A percentile compares a stretch with the other conserved stretches of the same genome.
These are phyloP conservation scores for Luvunga scandens DNA, from an alignment of 345 rosid genomes.

Conservation along the genomic window DNA sequence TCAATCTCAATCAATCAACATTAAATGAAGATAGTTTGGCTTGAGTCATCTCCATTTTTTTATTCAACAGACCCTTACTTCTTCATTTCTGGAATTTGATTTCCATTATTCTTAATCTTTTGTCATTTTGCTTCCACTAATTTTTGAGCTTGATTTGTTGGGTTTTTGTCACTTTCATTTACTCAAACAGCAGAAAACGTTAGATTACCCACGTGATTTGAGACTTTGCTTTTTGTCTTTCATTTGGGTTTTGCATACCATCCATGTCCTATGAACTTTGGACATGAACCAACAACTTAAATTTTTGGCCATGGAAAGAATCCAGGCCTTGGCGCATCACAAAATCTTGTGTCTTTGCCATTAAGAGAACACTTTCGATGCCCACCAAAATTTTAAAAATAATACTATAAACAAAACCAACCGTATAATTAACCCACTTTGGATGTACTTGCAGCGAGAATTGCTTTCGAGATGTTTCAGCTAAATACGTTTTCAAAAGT, in stretches of 20 bases:
- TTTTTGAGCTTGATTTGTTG: background rate
- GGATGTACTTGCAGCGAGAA: no score
- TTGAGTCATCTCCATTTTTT: slow-evolving; percentile 14
- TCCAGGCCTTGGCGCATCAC: background rate
- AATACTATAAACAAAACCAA: no score
- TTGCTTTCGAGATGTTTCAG: no score
- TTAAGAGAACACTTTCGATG: background rate
- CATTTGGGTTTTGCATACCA: background rate
- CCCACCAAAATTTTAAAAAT: background rate
- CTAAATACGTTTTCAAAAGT: no score
- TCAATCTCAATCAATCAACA: slow-evolving; percentile 11
- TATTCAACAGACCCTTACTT: background rate
- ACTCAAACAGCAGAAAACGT: background rate
- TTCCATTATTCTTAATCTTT: background rate
- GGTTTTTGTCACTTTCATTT: background rate
- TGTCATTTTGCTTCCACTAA: background rate
- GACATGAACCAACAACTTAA: background rate
- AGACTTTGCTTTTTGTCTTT: background rate
- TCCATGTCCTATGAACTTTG: background rate
- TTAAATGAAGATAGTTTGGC: slow-evolving; percentile 6
- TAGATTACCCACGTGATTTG: background rate
- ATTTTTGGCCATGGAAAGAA: background rate
- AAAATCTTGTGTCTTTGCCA: background rate
- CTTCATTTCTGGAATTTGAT: background rate
- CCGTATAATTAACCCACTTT: no score